Conservation (phyloP, 176 grass and related monocot species). For the Phoenix dactylifera region DNA sequence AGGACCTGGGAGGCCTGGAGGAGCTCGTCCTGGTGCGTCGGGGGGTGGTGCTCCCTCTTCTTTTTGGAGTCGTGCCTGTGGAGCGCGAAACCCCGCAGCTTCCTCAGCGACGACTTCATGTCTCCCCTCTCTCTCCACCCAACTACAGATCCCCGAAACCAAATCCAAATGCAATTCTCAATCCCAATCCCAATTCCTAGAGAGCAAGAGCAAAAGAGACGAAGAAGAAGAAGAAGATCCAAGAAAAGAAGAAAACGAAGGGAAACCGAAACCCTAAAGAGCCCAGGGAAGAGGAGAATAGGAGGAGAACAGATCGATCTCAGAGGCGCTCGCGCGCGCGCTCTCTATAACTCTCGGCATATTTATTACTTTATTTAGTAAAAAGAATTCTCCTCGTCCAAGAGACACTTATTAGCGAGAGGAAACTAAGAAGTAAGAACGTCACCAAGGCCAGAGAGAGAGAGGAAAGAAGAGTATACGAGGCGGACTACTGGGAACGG, state of each 20-base stretch:
- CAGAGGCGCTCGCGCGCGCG: no score
- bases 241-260: no score
- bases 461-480: constrained; percentile 9
- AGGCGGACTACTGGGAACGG: background rate
- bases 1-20: constrained; percentile 51
- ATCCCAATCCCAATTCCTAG: no score
- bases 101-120: constrained; percentile 92
- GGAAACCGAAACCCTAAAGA: background rate
- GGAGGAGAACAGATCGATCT: background rate
- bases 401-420: no score
- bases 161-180: no score
- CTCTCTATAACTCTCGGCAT: no score
- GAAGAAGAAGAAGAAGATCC: no score
- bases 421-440: no score
- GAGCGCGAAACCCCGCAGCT: constrained; percentile 44
- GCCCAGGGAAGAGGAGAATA: background rate
- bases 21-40: constrained; percentile 81
- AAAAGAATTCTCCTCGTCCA: no score
- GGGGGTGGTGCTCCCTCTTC: constrained; percentile 35
- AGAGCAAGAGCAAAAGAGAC: no score
- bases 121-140: background rate
- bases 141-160: no score
- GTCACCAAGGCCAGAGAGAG: background rate
- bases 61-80: constrained; percentile 27
- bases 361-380: no score